phyloP scores from a whole-genome alignment of 306 rosid genomes.

The Oemleria cerasiformis region DNA sequence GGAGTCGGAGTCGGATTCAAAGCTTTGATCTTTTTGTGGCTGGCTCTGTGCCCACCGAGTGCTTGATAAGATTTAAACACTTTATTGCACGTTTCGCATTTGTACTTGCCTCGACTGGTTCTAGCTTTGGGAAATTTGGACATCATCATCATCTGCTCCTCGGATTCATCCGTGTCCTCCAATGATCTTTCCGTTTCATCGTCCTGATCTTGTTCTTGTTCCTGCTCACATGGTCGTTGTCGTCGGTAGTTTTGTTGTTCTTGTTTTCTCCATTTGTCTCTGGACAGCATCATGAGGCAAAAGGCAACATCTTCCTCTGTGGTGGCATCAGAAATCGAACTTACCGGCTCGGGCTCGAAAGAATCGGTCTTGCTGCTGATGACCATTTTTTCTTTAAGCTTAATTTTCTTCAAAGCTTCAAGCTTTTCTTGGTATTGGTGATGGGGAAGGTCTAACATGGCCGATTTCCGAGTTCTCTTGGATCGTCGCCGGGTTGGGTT shows the following conservation, averaged over 20 bases:
- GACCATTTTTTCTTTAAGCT: constrained; percentile 9
- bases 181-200: constrained; percentile 31
- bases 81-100: constrained; percentile 86
- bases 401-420: constrained; percentile 25
- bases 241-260: neutral
- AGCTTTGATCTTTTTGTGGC: constrained; percentile 76
- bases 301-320: constrained; percentile 77
- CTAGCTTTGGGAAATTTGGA: constrained; percentile 28
- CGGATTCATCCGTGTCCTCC: constrained; percentile 54
- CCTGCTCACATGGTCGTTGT: neutral
- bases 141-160: constrained; percentile 20
- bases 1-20: too few species aligned
- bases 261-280: constrained; percentile 60
- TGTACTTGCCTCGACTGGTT: constrained; percentile 51
- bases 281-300: constrained; percentile 81
- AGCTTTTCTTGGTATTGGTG: constrained; percentile 16
- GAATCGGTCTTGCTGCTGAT: constrained; percentile 34
- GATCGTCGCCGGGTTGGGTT: constrained; percentile 70
- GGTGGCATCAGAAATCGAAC: constrained; percentile 70
- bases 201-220: constrained; percentile 1
- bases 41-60: constrained; percentile 90
- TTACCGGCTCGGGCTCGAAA: constrained; percentile 56
- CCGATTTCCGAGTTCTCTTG: constrained; percentile 49
- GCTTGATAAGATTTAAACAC: constrained; percentile 88
- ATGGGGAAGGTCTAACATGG: constrained; percentile 1